Evolutionary conservation across 108 stramenopile genomes (phyloP).

Genomic region (Stephanodiscus triporus): DNA sequence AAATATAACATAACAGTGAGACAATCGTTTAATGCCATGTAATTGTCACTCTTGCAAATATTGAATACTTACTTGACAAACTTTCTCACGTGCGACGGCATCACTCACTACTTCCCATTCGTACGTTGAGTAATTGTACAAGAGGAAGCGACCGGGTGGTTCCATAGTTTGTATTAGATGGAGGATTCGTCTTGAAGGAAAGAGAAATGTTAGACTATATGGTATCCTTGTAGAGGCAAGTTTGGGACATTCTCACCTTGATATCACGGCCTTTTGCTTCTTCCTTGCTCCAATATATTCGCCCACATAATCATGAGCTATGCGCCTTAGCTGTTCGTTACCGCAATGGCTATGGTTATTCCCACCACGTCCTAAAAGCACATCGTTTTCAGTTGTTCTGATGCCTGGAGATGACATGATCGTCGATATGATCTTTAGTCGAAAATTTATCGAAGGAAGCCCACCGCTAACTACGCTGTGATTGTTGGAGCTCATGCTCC

Average conservation of each 20-base stretch:
- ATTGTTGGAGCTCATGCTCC: not conserved
- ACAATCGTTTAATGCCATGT: not conserved
- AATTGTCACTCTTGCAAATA: not conserved
- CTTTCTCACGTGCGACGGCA: constrained; percentile 72
- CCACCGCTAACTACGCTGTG: not conserved
- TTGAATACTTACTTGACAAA: constrained; percentile 55
- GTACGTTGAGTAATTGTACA: constrained; percentile 43
- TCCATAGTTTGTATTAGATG: constrained; percentile 23
- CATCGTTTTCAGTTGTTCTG: constrained; percentile 22
- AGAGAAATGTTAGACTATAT: not conserved
- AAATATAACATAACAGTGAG: not conserved
- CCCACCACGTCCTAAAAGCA: constrained; percentile 32
- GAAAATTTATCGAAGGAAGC: not conserved
- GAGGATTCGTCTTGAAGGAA: constrained; percentile 18
- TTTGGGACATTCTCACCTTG: constrained; percentile 13
- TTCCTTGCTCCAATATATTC: constrained; percentile 43
- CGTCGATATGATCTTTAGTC: not conserved
- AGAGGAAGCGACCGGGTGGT: constrained; percentile 58
- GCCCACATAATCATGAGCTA: constrained; percentile 47
- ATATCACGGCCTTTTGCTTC: constrained; percentile 46
- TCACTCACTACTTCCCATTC: constrained; percentile 71
- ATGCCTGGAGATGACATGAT: constrained; percentile 5
- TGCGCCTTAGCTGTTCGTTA: constrained; percentile 62
- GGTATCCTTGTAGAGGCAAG: not conserved
- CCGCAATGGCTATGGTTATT: constrained; percentile 67